phyloP scores from a whole-genome alignment of 768 basidiomycete genomes.

The Lactifluus piperatus region DNA sequence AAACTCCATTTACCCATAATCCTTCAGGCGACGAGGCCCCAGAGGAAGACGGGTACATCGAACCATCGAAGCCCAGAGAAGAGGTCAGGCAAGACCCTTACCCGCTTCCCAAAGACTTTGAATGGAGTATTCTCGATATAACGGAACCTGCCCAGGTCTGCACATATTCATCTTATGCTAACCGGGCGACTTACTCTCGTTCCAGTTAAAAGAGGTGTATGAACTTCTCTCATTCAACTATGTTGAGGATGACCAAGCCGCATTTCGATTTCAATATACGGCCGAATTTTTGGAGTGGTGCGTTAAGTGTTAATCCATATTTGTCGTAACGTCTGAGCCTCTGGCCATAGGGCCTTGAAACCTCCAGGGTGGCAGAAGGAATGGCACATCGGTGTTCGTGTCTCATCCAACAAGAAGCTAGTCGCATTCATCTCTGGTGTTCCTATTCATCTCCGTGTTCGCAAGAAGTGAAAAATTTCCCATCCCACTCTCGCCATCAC shows the following conservation, averaged over 20 bases:
- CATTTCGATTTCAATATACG: constrained; percentile 95
- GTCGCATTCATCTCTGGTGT: constrained; percentile 96
- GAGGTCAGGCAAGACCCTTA: constrained; percentile 86
- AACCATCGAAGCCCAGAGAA: constrained; percentile 63
- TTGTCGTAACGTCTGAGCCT: not conserved
- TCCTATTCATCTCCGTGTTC: constrained; percentile 78
- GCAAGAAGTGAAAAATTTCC: constrained; percentile 53
- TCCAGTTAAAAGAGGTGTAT: constrained; percentile 83
- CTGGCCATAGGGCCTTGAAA: constrained; percentile 72
- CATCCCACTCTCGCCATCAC: not conserved
- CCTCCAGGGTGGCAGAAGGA: constrained; percentile 90
- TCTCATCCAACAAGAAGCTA: constrained; percentile 82
- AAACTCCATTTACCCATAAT: constrained; percentile 1
- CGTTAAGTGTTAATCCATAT: constrained; percentile 1
- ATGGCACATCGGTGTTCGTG: constrained; percentile 95
- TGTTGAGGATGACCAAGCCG: constrained; percentile 91
- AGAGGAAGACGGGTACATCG: constrained; percentile 79
- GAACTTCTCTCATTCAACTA: constrained; percentile 88
- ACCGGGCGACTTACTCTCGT: not conserved
- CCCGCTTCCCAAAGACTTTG: constrained; percentile 84
- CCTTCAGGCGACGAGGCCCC: constrained; percentile 52
- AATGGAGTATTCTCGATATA: constrained; percentile 82
- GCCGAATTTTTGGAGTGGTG: constrained; percentile 92
- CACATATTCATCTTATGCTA: not conserved
- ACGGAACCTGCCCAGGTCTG: constrained; percentile 63